These are phyloP conservation scores for Metschnikowia kunwiensis DNA, from an alignment of 805 yeast species.

Conservation along the genomic window DNA sequence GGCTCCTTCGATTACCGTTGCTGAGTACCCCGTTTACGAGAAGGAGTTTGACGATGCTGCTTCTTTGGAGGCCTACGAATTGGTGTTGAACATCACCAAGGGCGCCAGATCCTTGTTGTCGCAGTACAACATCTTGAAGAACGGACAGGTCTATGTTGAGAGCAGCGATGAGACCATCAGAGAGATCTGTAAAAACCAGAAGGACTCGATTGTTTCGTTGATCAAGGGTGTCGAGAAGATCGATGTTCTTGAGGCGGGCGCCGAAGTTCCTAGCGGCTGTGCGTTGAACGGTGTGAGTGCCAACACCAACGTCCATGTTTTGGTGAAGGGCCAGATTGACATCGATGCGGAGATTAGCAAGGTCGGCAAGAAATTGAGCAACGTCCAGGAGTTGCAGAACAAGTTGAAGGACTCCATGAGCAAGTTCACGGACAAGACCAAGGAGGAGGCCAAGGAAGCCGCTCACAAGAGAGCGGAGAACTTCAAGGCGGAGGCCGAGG, in stretches of 20 bases:
- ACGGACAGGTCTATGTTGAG: conserved; percentile 83
- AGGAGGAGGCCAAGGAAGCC: conserved; percentile 72
- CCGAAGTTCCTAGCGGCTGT: conserved; percentile 82
- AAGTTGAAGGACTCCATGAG: conserved; percentile 69
- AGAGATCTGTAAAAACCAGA: conserved; percentile 63
- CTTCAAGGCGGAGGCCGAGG: conserved; percentile 82
- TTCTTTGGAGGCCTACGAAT: conserved; percentile 74
- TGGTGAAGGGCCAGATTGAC: conserved; percentile 93
- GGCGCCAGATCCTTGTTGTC: conserved; percentile 88
- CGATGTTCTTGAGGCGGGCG: conserved; percentile 52
- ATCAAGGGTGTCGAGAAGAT: conserved; percentile 86
- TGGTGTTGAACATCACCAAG: conserved; percentile 81
- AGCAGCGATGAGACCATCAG: conserved; percentile 47
- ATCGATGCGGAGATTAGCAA: conserved; percentile 86
- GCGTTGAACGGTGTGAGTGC: conserved; percentile 81
- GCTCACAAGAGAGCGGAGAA: conserved; percentile 68
- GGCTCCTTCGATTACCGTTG: conserved; percentile 70
- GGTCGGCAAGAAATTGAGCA: conserved; percentile 71
- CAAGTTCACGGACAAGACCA: conserved; percentile 86
- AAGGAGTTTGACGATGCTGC: conserved; percentile 58
- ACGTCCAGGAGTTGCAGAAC: conserved; percentile 56
- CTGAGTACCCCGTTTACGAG: conserved; percentile 70
- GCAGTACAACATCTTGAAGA: conserved; percentile 84
- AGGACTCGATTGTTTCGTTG: conserved; percentile 82
- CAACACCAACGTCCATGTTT: conserved; percentile 77